phyloP scores from a whole-genome alignment of 805 yeast genomes.

The Blastobotrys mokoenaii region DNA sequence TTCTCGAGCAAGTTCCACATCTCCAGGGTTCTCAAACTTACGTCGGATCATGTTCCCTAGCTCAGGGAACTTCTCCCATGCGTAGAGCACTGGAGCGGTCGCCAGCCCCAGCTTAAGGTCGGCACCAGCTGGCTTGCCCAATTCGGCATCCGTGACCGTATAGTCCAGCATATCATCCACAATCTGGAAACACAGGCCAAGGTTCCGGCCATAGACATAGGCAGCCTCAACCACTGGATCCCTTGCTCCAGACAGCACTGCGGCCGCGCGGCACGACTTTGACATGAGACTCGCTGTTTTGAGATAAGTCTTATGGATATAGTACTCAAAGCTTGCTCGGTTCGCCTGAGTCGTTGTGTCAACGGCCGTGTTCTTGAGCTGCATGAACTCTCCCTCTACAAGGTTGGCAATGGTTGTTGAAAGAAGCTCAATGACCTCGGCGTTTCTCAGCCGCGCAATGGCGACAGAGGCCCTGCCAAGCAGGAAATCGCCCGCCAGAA shows the following conservation, averaged over 20 bases:
- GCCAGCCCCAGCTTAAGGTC: constrained; percentile 91
- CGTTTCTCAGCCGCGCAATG: constrained; percentile 82
- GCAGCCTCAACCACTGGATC: constrained; percentile 71
- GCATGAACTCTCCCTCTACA: constrained; percentile 99
- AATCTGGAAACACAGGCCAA: constrained; percentile 92
- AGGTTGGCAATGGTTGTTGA: constrained; percentile 94
- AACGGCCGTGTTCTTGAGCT: constrained; percentile 83
- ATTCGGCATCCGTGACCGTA: constrained; percentile 71
- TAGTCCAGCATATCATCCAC: constrained; percentile 96
- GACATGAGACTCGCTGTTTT: constrained; percentile 94
- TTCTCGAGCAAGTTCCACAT: constrained; percentile 69
- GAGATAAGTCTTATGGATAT: constrained; percentile 87
- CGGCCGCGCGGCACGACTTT: constrained; percentile 87
- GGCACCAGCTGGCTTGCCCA: constrained; percentile 96
- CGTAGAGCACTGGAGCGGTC: constrained; percentile 91
- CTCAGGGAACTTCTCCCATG: constrained; percentile 84
- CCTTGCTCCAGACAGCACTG: constrained; percentile 80
- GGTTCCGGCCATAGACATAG: constrained; percentile 84
- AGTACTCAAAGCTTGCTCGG: constrained; percentile 78
- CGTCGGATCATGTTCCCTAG: constrained; percentile 78
- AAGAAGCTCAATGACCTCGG: constrained; percentile 94
- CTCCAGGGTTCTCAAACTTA: constrained; percentile 74
- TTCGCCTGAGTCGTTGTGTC: constrained; percentile 41
- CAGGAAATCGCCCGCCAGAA: constrained; percentile 91
- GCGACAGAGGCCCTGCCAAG: constrained; percentile 96